A percentile compares a stretch with the other conserved stretches of the same genome.
Evolutionary conservation across 2,329 filamentous ascomycete species (phyloP).

Genomic region (Colletotrichum magnum): DNA sequence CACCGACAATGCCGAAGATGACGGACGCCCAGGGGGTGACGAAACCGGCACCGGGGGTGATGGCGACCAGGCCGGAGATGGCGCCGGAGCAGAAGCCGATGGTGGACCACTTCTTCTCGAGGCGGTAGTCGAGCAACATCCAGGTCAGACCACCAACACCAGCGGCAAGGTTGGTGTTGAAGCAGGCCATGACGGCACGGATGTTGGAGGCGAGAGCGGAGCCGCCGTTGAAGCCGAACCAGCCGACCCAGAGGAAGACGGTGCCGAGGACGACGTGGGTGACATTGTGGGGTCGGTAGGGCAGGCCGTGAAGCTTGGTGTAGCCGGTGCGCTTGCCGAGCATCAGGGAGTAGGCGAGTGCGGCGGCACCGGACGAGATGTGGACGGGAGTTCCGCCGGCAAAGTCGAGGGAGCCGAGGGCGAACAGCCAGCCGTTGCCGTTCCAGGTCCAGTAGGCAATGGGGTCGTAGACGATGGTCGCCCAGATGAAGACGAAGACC

Average conservation of each 20-base stretch:
- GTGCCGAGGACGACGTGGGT: slow-evolving; percentile 82
- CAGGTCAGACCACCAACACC: slow-evolving; percentile 86
- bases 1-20: slow-evolving; percentile 71
- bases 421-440: slow-evolving; percentile 78
- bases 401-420: slow-evolving; percentile 79
- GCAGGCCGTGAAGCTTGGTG: slow-evolving; percentile 71
- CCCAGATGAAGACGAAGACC: slow-evolving; percentile 79
- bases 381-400: slow-evolving; percentile 83
- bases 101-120: slow-evolving; percentile 95
- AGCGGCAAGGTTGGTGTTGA: slow-evolving; percentile 90
- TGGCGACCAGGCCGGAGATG: slow-evolving; percentile 89
- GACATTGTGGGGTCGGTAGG: slow-evolving; percentile 81
- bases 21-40: slow-evolving; percentile 76
- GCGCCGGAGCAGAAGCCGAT: slow-evolving; percentile 93
- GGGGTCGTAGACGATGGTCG: slow-evolving; percentile 79
- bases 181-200: slow-evolving; percentile 89
- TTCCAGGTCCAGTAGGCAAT: slow-evolving; percentile 87
- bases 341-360: slow-evolving; percentile 81
- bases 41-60: slow-evolving; percentile 90
- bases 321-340: slow-evolving; percentile 78
- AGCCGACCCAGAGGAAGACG: slow-evolving; percentile 89
- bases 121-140: slow-evolving; percentile 88
- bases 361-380: slow-evolving; percentile 79
- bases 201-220: slow-evolving; percentile 85
- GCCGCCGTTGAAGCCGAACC: slow-evolving; percentile 97